These are phyloP conservation scores for Aspergillus indologenus DNA, from an alignment of 495 filamentous ascomycete genomes.

Conservation along the genomic window DNA sequence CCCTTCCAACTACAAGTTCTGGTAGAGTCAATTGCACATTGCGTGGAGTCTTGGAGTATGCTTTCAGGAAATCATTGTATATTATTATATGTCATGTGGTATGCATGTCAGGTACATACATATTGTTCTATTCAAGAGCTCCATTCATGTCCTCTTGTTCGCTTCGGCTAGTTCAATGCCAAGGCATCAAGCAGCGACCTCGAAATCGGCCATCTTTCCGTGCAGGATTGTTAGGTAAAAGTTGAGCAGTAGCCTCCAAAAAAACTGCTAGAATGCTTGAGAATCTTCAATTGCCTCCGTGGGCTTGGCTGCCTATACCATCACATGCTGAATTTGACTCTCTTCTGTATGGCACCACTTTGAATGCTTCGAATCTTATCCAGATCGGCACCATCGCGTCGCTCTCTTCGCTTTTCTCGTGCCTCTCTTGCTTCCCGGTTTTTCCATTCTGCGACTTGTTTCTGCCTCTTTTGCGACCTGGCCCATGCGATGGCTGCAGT, in stretches of 20 bases:
- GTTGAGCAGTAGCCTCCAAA: too few relatives aligned
- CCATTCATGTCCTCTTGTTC: constrained; percentile 13
- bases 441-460: constrained; percentile 82
- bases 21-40: constrained; percentile 31
- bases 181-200: too few relatives aligned
- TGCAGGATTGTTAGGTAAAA: neutral
- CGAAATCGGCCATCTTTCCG: too few relatives aligned
- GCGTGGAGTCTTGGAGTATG: constrained; percentile 39
- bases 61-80: constrained; percentile 31
- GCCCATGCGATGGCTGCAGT: constrained; percentile 79
- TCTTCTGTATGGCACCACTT: constrained; percentile 39
- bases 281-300: neutral
- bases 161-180: constrained; percentile 9
- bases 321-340: constrained; percentile 43
- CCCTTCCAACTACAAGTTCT: constrained; percentile 48
- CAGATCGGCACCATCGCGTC: constrained; percentile 46
- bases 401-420: constrained; percentile 66
- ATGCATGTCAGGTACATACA: constrained; percentile 26
- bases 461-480: constrained; percentile 67
- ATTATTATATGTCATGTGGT: constrained; percentile 26
- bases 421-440: constrained; percentile 81
- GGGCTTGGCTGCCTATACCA: neutral
- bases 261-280: too few relatives aligned
- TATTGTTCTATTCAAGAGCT: constrained; percentile 17
- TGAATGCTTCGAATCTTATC: constrained; percentile 33